Evolutionary conservation across 495 filamentous ascomycete species (phyloP), one percentile per base, ranked within the genome.

Genomic region (Aspergillus diversus): DNA sequence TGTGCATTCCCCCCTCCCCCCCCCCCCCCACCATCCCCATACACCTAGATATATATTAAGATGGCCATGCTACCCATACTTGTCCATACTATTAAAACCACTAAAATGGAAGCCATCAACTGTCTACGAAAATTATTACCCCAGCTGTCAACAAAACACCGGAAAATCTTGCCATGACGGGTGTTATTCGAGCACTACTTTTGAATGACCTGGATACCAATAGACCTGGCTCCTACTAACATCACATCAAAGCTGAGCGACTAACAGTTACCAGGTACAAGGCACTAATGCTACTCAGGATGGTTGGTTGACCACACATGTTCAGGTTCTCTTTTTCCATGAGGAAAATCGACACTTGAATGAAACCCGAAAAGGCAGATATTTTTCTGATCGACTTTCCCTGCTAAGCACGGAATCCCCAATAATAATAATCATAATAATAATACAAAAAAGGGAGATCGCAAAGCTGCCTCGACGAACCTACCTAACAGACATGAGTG

Each of bases 391-490:
- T 55, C 56, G 53, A 27, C 27, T 61, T 61, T 39, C 59, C 59
- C 59, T 51, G 59, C 59, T 56, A 49, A 68, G 55, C 55, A 63
- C 55, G 43, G 61, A 58, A 63, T 55, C 57, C 57, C 42, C 52
- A 31, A 47, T 16, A 46, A 55, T 43, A 55, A 55, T 37, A n/a
- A n/a, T n/a, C n/a, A n/a, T n/a, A 27, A 27, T 27, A 27, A 27
- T 27, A 27, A 27, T 27, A 27, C 21, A 27, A 27, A 27, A 1
- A 27, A 27, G 21, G 52, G 11, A 46, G 49, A 35, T 60, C 61
- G 35, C 56, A 59, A 31, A 13, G 56, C 42, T 48, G 8, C 39
- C 33, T 50, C 5, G 42, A 47, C 33, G 12, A 43, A 15, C 56
- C 21, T 31, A 15, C 56, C 21, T 31, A 27, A 50, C 35, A 5